Percentiles rank a stretch among this genome's conserved stretches.
phyloP scores from a whole-genome alignment of 176 grass and related monocot genomes.

The Aegilops sharonensis region DNA sequence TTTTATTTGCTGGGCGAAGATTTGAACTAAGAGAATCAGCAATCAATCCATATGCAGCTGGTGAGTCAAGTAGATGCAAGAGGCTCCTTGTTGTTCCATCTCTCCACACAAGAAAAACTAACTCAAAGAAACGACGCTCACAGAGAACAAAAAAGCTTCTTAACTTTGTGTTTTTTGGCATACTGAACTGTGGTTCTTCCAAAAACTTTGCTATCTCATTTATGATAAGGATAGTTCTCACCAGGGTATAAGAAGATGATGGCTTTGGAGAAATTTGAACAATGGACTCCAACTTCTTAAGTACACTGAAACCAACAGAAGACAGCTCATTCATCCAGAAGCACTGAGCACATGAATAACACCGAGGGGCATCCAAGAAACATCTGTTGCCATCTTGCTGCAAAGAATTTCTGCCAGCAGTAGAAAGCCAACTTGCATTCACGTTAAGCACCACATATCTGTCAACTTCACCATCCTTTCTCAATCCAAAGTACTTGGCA shows the following conservation, averaged over 20 bases:
- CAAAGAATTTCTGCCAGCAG: constrained; percentile 27
- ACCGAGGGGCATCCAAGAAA: constrained; percentile 25
- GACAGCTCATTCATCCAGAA: constrained; percentile 58
- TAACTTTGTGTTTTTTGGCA: constrained; percentile 8
- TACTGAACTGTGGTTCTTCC: background rate
- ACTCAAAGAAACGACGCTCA: background rate
- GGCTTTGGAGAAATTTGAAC: constrained; percentile 7
- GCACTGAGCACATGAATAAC: constrained; percentile 33
- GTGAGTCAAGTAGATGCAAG: constrained; percentile 32
- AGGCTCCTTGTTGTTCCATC: constrained; percentile 30
- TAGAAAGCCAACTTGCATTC: constrained; percentile 55
- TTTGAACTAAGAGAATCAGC: constrained; percentile 33
- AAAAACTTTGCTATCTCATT: constrained; percentile 54
- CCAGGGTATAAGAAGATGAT: constrained; percentile 10
- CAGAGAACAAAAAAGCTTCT: background rate
- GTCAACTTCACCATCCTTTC: background rate
- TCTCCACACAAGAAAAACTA: constrained; percentile 31
- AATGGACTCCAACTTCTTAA: constrained; percentile 52
- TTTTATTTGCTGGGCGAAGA: background rate
- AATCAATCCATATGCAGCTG: constrained; percentile 37
- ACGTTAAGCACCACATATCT: constrained; percentile 45
- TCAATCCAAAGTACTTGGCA: constrained; percentile 53
- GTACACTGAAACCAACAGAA: constrained; percentile 51
- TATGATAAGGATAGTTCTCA: background rate
- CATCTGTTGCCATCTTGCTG: constrained; percentile 18